Base-by-base conservation (phyloP, 1,284 basidiomycete genomes). In the Marasmius fiardii region DNA sequence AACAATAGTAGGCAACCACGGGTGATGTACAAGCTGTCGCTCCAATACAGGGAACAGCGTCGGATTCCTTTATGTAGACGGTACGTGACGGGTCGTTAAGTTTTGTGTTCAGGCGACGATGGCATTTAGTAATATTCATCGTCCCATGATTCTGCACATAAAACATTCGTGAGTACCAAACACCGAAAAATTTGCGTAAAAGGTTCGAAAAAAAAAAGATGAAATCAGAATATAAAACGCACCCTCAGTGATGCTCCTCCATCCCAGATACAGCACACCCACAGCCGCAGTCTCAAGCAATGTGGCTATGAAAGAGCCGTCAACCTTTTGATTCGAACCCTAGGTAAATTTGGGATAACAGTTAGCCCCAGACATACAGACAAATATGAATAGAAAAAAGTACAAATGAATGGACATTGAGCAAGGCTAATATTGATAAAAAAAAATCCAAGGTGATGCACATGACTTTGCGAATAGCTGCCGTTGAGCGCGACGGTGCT, bases 231-330 rank as follows among this genome's bases (percentile, higher is more conserved):
- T 4, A 31, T 4, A 31, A 31, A 4, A 72, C 85, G 61, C 58
- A 92, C 90, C 85, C 82, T 92, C 90, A 16, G 90, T 92, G 61
- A 92, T 92, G 66, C 85, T 85, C 67, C 77, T 80, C 93, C 93
- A 95, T 24, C 82, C 92, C 12, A 88, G 67, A 68, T 84, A 93
- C n/a, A 95, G 61, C 11, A 82, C 74, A 16, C 76, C 79, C 0
- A 94, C 82, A 0, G 88, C 70, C 0, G 80, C 83, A 0, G 90
- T 90, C 67, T 92, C 90, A 35, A 92, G 73, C 8, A 90, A 55
- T 0, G 92, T 93, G 0, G 90, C 86, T 6, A 95, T 69, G 68
- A 95, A 93, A 1, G 88, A 85, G 7, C 88, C 90, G 69, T 94
- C 93, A 28, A 94, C 69, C 65, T 85, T 88, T 43, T 72, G 68